Conservation (phyloP, 2,329 filamentous ascomycete species). For the Hirsutella minnesotensis region DNA sequence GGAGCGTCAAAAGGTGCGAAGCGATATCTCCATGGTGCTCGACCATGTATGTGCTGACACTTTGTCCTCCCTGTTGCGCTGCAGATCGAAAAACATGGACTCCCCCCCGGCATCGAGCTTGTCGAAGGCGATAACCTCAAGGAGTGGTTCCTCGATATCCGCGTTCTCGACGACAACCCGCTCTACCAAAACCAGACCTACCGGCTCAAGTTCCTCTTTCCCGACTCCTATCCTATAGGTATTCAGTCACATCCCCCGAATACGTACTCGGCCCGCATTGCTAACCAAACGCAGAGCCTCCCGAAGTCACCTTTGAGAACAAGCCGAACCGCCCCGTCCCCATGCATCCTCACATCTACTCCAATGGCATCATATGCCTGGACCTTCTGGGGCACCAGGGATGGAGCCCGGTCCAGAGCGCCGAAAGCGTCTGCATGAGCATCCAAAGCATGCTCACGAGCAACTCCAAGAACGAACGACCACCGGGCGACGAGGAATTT, state of each 20-base stretch:
- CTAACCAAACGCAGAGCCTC: constrained; percentile 54
- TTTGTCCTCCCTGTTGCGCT: too few species aligned
- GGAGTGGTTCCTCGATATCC: constrained; percentile 87
- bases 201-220: constrained; percentile 80
- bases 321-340: constrained; percentile 59
- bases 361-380: constrained; percentile 96
- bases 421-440: constrained; percentile 94
- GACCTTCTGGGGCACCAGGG: constrained; percentile 80
- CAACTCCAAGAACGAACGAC: constrained; percentile 83
- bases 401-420: constrained; percentile 95
- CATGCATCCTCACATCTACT: constrained; percentile 96
- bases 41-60: background rate
- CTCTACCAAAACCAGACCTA: constrained; percentile 73
- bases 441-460: constrained; percentile 97
- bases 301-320: constrained; percentile 81
- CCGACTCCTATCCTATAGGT: constrained; percentile 82
- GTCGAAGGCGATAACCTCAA: constrained; percentile 62
- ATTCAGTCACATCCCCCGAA: constrained; percentile 15
- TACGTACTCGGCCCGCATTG: background rate
- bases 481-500: constrained; percentile 82
- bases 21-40: too few species aligned
- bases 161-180: constrained; percentile 81
- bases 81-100: constrained; percentile 40
- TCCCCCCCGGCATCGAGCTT: constrained; percentile 63
- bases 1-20: constrained; percentile 16